Base-by-base conservation (phyloP, 176 grass and related monocot genomes). In the Olyra latifolia region DNA sequence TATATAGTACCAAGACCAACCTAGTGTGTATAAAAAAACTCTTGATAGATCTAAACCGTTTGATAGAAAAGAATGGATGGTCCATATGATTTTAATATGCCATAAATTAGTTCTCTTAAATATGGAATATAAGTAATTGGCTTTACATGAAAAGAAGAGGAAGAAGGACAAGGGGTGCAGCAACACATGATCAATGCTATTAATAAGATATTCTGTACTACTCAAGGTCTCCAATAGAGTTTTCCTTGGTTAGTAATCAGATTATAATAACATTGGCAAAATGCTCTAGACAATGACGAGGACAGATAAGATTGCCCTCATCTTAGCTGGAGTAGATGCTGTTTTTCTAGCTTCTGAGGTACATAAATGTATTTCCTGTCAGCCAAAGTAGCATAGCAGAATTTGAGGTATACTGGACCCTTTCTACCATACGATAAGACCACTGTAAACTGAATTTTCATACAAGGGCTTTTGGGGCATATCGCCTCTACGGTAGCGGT, bases 241-340 rank as follows among this genome's bases (percentile, higher is more conserved):
- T 59, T 59, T 59, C 55, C 55, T 59, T 28, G 4, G 23, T 59
- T 28, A 59, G 15, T 48, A 29, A 5, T 30, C 25, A 15, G 30
- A 30, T 20, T 50, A 50, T 50, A 19, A 47, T 49, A 50, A 10
- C 24, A 49, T 22, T 23, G 29, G 4, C 7, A 71, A 38, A 22
- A 73, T 17, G 48, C 9, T 53, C 27, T 38, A 54, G 38, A 44
- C 22, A n/a, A 30, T 66, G 22, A 43, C 28, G 7, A n/a, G 27
- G 44, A 38, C 20, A 78, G 5, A 3, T 25, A 9, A 56, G 38
- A 64, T 56, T 55, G 30, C 12, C 48, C 75, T 81, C 62, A 23
- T 75, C 25, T 67, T 75, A 67, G 71, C 71, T 76, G n/a, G 62
- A 77, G 39, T 48, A 40, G 2, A 38, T 38, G 49, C 6, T 14